Percentiles rank a stretch among this genome's conserved stretches.
phyloP scores from a whole-genome alignment of 768 basidiomycete species.

The Paxillus ammoniavirescens region DNA sequence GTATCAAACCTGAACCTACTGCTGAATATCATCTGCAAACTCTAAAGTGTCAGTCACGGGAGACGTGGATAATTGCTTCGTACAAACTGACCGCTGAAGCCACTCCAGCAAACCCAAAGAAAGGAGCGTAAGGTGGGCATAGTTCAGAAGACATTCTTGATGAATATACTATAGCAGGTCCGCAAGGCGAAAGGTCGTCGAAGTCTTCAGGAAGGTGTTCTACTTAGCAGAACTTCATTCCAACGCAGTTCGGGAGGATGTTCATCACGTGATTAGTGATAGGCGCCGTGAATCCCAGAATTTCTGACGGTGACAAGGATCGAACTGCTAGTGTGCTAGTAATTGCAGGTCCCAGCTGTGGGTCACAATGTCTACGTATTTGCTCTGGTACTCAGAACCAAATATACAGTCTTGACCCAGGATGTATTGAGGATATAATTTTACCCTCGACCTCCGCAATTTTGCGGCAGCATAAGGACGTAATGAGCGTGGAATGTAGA shows the following conservation, averaged over 20 bases:
- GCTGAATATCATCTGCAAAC: slow-evolving; percentile 88
- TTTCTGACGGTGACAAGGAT: no score
- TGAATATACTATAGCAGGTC: background rate
- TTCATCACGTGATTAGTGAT: background rate
- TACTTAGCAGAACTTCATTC: background rate
- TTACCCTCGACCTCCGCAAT: background rate
- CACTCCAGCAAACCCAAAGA: slow-evolving; percentile 98
- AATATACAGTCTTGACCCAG: no score
- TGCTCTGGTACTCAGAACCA: background rate
- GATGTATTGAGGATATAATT: no score
- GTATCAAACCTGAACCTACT: slow-evolving; percentile 56
- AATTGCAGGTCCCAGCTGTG: no score
- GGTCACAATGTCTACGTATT: background rate
- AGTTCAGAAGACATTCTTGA: slow-evolving; percentile 46
- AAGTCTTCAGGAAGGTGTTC: background rate
- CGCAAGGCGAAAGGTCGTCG: background rate
- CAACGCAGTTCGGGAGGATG: background rate
- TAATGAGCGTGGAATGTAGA: background rate
- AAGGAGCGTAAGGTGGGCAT: slow-evolving; percentile 94
- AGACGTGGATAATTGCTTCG: background rate
- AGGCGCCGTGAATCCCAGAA: no score
- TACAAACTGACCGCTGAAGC: slow-evolving; percentile 75
- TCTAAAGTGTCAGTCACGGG: slow-evolving; percentile 11
- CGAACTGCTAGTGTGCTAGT: no score
- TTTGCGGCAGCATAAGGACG: background rate